phyloP scores from a whole-genome alignment of 2,329 filamentous ascomycete species.

The Sordariomycetes sp. region DNA sequence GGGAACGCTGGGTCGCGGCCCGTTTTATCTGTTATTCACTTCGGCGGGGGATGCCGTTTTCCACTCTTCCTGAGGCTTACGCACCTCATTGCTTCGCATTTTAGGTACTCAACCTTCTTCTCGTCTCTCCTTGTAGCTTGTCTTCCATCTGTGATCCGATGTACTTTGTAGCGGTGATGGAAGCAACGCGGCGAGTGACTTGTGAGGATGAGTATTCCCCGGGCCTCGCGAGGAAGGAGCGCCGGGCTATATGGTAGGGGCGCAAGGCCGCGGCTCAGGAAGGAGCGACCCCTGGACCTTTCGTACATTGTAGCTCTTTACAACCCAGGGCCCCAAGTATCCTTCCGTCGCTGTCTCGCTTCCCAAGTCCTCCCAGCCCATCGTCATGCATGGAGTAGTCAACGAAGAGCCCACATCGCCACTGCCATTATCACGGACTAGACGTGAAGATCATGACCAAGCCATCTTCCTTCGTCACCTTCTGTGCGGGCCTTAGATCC shows the following conservation, averaged over 20 bases:
- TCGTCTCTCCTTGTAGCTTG: neutral
- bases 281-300: neutral
- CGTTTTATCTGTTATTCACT: neutral
- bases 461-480: slow-evolving; percentile 2
- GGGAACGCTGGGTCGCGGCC: too few relatives aligned
- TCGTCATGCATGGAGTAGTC: neutral
- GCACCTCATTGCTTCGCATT: neutral
- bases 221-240: neutral
- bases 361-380: too few relatives aligned
- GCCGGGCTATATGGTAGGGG: neutral
- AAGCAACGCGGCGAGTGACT: too few relatives aligned
- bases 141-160: neutral
- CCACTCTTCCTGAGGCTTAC: neutral
- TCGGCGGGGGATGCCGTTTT: neutral
- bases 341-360: too few relatives aligned
- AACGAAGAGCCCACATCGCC: neutral
- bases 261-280: neutral
- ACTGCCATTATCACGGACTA: neutral
- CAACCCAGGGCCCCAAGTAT: too few relatives aligned
- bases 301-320: neutral
- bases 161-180: too few relatives aligned
- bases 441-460: neutral
- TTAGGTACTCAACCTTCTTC: neutral
- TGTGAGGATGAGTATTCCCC: neutral
- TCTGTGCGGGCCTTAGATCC: slow-evolving; percentile 4